Evolutionary conservation across 2,329 filamentous ascomycete genomes (phyloP).

Genomic region (Xylaria multiplex): DNA sequence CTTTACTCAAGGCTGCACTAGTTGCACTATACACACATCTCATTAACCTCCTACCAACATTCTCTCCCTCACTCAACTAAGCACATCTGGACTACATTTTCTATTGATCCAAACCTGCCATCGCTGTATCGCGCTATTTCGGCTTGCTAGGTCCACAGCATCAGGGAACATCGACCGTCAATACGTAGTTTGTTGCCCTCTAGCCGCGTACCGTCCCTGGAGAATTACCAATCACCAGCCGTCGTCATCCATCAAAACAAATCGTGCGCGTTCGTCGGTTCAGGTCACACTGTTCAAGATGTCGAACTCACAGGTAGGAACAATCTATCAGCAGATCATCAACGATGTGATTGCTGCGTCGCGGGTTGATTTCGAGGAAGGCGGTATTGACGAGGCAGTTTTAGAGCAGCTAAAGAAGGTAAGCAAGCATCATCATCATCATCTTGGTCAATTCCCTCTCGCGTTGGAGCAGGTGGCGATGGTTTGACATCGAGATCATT

Average conservation of each 20-base stretch:
- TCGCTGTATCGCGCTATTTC: slow-evolving; percentile 10
- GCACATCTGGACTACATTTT: slow-evolving; percentile 9
- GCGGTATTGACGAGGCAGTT: slow-evolving; percentile 86
- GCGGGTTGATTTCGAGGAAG: slow-evolving; percentile 95
- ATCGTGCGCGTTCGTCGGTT: slow-evolving; percentile 16
- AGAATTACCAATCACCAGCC: slow-evolving; percentile 3
- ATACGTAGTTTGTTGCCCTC: slow-evolving; percentile 26
- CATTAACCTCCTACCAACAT: neutral
- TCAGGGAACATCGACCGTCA: slow-evolving; percentile 10
- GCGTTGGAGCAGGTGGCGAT: slow-evolving; percentile 11
- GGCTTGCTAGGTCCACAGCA: slow-evolving; percentile 11
- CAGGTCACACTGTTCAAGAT: slow-evolving; percentile 52
- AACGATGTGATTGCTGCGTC: slow-evolving; percentile 91
- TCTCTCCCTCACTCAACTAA: neutral
- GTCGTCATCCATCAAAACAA: slow-evolving; percentile 11
- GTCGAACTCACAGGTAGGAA: slow-evolving; percentile 73
- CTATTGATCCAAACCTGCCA: neutral
- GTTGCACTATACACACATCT: slow-evolving; percentile 10
- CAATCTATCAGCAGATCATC: slow-evolving; percentile 81
- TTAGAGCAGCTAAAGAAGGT: slow-evolving; percentile 90
- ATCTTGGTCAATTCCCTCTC: slow-evolving; percentile 11
- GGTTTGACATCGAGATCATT: slow-evolving; percentile 6
- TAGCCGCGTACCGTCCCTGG: neutral
- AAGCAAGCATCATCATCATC: slow-evolving; percentile 52
- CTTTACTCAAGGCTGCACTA: slow-evolving; percentile 18